Percentiles rank a stretch among this genome's conserved stretches.
Conservation (phyloP, 192 early-diverging fungal species). For the Gamsiella multidivaricata region DNA sequence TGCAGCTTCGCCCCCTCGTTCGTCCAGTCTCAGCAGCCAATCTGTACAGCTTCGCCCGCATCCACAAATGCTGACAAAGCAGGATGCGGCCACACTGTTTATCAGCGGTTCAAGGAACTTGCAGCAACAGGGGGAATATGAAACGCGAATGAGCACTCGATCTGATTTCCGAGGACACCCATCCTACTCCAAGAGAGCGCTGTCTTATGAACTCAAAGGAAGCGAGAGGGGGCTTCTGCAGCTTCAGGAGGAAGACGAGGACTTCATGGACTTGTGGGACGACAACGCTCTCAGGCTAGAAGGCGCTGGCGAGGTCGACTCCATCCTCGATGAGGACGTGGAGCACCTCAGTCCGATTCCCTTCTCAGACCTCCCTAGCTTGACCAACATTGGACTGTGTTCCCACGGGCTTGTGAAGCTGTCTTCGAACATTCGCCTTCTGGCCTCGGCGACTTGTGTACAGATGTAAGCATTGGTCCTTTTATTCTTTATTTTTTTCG, state of each 20-base stretch:
- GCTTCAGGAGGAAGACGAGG: conserved; percentile 16
- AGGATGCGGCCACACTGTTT: conserved; percentile 10
- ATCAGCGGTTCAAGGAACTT: neutral
- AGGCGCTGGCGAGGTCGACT: conserved; percentile 13
- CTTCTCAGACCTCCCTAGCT: conserved; percentile 54
- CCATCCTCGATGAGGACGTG: conserved; percentile 39
- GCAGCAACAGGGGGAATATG: conserved; percentile 14
- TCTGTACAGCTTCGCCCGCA: neutral
- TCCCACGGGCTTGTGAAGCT: conserved; percentile 66
- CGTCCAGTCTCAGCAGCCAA: neutral
- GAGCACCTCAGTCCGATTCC: conserved; percentile 41
- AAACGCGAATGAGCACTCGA: conserved; percentile 7
- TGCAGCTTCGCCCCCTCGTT: neutral
- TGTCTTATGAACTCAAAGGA: conserved; percentile 9
- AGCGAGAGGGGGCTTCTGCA: neutral
- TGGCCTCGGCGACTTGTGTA: conserved; percentile 68
- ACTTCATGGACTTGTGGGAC: neutral
- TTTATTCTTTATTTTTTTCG: neutral
- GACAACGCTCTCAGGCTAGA: conserved; percentile 9
- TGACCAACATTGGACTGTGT: conserved; percentile 71
- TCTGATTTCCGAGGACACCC: conserved; percentile 8
- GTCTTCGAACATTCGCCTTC: conserved; percentile 76
- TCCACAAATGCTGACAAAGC: conserved; percentile 11
- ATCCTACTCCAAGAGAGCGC: conserved; percentile 6
- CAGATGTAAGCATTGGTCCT: conserved; percentile 68